These are phyloP conservation scores for Umbelopsis ramanniana DNA, from an alignment of 192 early-diverging fungal species.

Conservation along the genomic window DNA sequence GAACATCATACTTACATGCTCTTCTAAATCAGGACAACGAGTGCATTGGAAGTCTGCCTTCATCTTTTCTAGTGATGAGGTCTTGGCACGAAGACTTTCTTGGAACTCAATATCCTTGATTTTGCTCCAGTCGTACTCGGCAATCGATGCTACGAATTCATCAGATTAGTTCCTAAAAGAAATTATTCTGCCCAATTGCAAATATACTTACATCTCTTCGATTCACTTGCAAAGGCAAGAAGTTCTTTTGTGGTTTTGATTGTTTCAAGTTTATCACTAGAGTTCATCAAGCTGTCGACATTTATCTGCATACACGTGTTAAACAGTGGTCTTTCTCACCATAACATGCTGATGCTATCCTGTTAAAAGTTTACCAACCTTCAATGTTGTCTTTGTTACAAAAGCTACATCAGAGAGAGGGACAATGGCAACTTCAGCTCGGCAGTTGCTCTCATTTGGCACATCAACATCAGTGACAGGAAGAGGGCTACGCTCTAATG, in stretches of 20 bases:
- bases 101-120: conserved; percentile 90
- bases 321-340: neutral
- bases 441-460: conserved; percentile 39
- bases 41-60: conserved; percentile 63
- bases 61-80: conserved; percentile 52
- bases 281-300: conserved; percentile 33
- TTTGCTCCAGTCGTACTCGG: conserved; percentile 85
- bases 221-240: conserved; percentile 31
- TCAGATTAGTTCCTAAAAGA: conserved; percentile 4
- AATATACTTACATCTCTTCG: conserved; percentile 32
- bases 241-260: conserved; percentile 40
- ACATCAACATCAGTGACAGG: conserved; percentile 56
- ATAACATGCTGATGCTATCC: too few relatives aligned
- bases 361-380: conserved; percentile 40
- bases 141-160: conserved; percentile 33
- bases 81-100: conserved; percentile 67
- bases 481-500: conserved; percentile 50
- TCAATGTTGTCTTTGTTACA: conserved; percentile 59
- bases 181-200: neutral
- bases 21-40: conserved; percentile 74
- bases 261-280: conserved; percentile 39
- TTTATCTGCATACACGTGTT: conserved; percentile 35
- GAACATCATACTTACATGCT: conserved; percentile 64
- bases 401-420: conserved; percentile 58
- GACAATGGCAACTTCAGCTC: conserved; percentile 47